These are phyloP conservation scores for Zasmidium angulare DNA, from an alignment of 2,329 filamentous ascomycete genomes.

Conservation along the genomic window DNA sequence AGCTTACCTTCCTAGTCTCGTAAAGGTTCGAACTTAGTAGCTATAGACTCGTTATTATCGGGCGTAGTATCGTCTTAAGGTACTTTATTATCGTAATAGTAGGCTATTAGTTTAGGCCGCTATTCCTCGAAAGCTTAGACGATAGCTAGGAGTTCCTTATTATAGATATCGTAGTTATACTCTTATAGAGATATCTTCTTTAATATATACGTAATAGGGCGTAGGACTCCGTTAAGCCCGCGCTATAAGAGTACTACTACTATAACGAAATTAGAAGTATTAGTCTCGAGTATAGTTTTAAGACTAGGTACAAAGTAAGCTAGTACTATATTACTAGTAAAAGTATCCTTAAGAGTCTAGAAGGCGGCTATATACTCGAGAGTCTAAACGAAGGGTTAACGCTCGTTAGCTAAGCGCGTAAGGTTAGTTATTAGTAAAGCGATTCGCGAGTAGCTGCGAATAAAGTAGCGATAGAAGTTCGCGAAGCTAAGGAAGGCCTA, in stretches of 20 bases:
- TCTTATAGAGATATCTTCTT: constrained; percentile 15
- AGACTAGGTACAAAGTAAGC: neutral
- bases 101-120: too few relatives aligned
- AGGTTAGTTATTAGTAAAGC: neutral
- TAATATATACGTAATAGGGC: constrained; percentile 9
- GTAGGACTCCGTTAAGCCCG: neutral
- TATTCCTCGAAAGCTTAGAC: too few relatives aligned
- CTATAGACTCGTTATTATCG: constrained; percentile 30
- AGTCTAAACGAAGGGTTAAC: neutral
- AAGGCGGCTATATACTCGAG: neutral
- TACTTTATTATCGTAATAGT: constrained; percentile 17
- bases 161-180: too few relatives aligned
- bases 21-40: neutral
- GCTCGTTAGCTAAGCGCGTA: neutral
- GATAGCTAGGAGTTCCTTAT: too few relatives aligned
- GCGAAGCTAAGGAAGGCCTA: constrained; percentile 5
- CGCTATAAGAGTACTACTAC: neutral
- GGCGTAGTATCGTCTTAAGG: constrained; percentile 30
- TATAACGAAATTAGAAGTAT: too few relatives aligned
- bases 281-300: constrained; percentile 1
- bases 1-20: neutral
- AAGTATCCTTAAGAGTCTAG: neutral
- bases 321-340: neutral
- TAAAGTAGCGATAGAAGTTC: constrained; percentile 6
- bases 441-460: neutral